A percentile compares a stretch with the other conserved stretches of the same genome.
Conservation (phyloP, 306 rosid species). For the Malus sylvestris region DNA sequence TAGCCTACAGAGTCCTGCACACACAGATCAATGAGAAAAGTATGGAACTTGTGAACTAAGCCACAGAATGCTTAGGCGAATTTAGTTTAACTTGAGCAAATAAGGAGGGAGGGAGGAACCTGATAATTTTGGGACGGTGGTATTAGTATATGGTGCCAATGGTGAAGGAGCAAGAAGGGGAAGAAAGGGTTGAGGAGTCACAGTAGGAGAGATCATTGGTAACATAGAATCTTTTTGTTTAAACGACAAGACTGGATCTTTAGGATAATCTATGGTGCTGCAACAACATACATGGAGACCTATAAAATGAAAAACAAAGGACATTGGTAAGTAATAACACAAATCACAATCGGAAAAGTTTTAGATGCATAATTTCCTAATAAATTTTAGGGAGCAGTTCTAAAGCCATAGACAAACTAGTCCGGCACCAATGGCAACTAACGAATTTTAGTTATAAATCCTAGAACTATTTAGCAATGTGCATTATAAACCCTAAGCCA, state of each 20-base stretch:
- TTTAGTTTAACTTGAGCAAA: not conserved
- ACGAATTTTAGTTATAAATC: too few relatives aligned
- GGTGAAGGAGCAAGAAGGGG: conserved; percentile 97
- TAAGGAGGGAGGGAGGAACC: conserved; percentile 32
- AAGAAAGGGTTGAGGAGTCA: conserved; percentile 73
- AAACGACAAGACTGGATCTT: conserved; percentile 19
- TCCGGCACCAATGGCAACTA: not conserved
- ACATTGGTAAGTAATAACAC: not conserved
- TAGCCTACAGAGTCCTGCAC: conserved; percentile 66
- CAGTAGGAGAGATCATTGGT: conserved; percentile 59
- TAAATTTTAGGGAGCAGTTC: not conserved
- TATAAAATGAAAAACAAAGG: conserved; percentile 18
- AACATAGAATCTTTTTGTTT: conserved; percentile 37
- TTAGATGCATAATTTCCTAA: not conserved
- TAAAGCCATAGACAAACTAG: not conserved
- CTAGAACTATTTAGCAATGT: too few relatives aligned
- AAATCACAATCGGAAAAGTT: not conserved
- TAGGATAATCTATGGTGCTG: conserved; percentile 22
- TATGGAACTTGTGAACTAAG: not conserved
- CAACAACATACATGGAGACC: conserved; percentile 42
- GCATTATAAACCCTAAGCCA: not conserved
- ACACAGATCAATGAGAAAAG: conserved; percentile 5
- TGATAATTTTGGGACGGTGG: conserved; percentile 70
- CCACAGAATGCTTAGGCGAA: conserved; percentile 3
- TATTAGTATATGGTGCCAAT: conserved; percentile 70